Base-by-base conservation (phyloP, 176 grass and related monocot species). In the Raddia guianensis region DNA sequence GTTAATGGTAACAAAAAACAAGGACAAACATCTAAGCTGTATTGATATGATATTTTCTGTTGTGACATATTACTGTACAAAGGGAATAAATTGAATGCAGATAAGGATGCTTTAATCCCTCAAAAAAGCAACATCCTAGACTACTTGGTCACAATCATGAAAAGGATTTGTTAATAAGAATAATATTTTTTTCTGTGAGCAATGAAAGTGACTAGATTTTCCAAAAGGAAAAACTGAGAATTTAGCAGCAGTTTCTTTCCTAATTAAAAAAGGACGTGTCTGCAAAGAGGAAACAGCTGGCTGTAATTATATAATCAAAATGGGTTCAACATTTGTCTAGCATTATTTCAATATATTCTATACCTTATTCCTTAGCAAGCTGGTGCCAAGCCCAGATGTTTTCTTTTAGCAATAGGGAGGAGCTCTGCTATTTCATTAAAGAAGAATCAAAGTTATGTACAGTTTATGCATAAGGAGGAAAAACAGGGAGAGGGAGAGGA, bases 61-160 rank as follows among this genome's bases (percentile, higher is more conserved):
- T 5, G 0, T 84, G 56, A 33, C 20, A 45, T 67, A 32, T 33
- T 83, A 67, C 59, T 46, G 46, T 63, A 80, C 54, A 53, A 18
- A 43, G 20, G 35, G 5, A 63, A 54, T 11, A 35, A 53, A 65
- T 48, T 66, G 18, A 18, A 42, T 1, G 1, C 50, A 67, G 68
- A 44, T 50, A 62, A 47, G n/a, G 75, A 74, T 65, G 58, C 9
- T 11, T 34, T n/a, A 76, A 81, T 16, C 10, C 49, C 40, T 14
- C 21, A 73, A 85, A 70, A 75, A 48, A 67, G 37, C 19, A 48
- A 37, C 81, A 66, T 46, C 71, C 70, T 73, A 84, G 40, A 70
- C 53, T 76, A 84, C 73, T 2, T 47, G 19, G 32, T 53, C 62
- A 68, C 66, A 27, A 80, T 74, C 62, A 74, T 32, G 40, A 34